Conservation (phyloP, 2,329 filamentous ascomycete species). For the Leptographium radiaticola region DNA sequence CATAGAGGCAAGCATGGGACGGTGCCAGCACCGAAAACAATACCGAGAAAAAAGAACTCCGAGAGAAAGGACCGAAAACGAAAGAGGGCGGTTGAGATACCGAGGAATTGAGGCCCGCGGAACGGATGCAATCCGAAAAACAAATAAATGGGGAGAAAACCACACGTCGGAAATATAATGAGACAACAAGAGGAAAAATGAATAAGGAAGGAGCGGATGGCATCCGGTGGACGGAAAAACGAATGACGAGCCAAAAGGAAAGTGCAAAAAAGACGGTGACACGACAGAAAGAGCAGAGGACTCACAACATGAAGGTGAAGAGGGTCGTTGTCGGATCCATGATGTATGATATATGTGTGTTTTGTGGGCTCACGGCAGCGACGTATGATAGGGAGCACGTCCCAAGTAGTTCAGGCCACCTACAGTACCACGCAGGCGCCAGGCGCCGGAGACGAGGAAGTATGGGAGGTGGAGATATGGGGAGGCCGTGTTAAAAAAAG, state of each 20-base stretch:
- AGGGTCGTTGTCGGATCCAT: slow-evolving; percentile 54
- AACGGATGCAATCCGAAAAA: background rate
- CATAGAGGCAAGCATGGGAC: background rate
- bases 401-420: background rate
- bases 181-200: slow-evolving; percentile 7
- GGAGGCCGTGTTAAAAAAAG: background rate
- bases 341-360: slow-evolving; percentile 4
- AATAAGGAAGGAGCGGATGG: slow-evolving; percentile 7
- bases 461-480: background rate
- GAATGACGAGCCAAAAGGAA: background rate
- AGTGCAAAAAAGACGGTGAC: background rate
- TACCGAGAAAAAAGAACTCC: background rate
- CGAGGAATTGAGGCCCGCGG: too few relatives aligned
- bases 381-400: background rate
- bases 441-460: background rate
- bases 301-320: slow-evolving; percentile 57
- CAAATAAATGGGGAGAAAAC: background rate
- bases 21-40: background rate
- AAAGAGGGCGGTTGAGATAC: too few relatives aligned
- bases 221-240: slow-evolving; percentile 3
- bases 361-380: too few relatives aligned
- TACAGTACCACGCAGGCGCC: background rate
- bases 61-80: background rate
- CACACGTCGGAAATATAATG: background rate
- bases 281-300: slow-evolving; percentile 13